Conservation (phyloP, 2,329 filamentous ascomycete species). For the Trichophaea hybrida region DNA sequence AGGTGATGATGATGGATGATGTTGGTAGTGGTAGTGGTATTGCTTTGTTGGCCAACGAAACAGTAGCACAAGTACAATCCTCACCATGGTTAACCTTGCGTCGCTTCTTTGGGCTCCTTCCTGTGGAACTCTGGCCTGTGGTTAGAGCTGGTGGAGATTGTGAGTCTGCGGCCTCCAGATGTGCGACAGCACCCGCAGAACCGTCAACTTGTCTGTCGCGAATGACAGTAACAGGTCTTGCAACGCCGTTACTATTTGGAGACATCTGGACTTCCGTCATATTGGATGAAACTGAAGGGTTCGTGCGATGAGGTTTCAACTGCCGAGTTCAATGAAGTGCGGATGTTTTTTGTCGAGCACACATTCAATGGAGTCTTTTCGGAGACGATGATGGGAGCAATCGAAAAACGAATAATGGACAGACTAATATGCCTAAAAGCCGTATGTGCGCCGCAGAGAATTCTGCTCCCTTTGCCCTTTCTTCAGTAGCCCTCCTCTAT, state of each 20-base stretch:
- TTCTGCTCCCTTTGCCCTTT: background rate
- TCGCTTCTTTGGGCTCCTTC: slow-evolving; percentile 57
- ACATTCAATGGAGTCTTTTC: background rate
- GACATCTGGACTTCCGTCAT: slow-evolving; percentile 22
- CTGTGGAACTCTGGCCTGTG: slow-evolving; percentile 19
- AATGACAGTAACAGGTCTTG: slow-evolving; percentile 13
- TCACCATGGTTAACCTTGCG: slow-evolving; percentile 81
- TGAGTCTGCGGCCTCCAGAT: slow-evolving; percentile 12
- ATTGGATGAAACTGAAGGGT: slow-evolving; percentile 7
- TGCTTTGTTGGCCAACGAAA: background rate
- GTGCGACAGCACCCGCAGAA: slow-evolving; percentile 11
- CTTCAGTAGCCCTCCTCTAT: background rate
- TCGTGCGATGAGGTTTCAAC: slow-evolving; percentile 2
- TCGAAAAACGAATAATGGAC: background rate
- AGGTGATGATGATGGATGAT: slow-evolving; percentile 28
- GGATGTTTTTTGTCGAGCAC: background rate
- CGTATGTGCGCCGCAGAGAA: background rate
- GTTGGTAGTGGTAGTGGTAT: slow-evolving; percentile 18
- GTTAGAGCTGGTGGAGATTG: slow-evolving; percentile 33
- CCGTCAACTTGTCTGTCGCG: slow-evolving; percentile 19
- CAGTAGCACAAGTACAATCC: background rate
- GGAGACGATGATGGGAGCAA: background rate
- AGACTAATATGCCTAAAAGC: no score
- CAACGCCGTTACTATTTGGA: slow-evolving; percentile 22
- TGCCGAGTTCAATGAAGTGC: background rate